These are phyloP conservation scores for Globisporangium sylvaticum DNA, from an alignment of 352 stramenopile species.

Conservation along the genomic window DNA sequence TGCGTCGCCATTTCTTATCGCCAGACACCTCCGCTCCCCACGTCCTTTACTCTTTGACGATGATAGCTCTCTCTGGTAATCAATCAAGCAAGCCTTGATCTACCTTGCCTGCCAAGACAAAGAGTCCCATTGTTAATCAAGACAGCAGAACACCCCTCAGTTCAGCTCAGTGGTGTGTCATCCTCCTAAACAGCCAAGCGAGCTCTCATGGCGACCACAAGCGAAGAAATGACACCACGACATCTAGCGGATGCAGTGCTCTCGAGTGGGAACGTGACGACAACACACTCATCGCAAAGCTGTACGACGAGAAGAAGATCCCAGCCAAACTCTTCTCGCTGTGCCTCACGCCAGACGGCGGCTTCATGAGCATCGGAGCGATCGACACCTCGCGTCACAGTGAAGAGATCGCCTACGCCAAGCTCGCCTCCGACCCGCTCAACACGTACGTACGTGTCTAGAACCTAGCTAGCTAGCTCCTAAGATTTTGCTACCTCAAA, in stretches of 20 bases:
- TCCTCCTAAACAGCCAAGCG: not conserved
- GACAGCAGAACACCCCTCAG: not conserved
- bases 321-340: conserved; percentile 51
- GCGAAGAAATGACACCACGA: not conserved
- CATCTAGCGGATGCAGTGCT: not conserved
- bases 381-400: conserved; percentile 27
- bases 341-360: conserved; percentile 36
- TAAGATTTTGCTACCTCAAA: not conserved
- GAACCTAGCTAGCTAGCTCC: not conserved
- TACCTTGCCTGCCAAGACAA: not conserved
- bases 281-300: conserved; percentile 67
- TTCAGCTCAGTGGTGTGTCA: not conserved
- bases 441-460: conserved; percentile 25
- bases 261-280: not conserved
- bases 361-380: conserved; percentile 31
- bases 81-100: not conserved
- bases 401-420: conserved; percentile 22
- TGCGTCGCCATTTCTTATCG: not conserved
- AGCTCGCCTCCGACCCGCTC: conserved; percentile 14
- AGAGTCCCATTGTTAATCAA: not conserved
- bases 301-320: conserved; percentile 76
- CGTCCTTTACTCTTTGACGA: not conserved
- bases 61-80: not conserved
- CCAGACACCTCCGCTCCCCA: not conserved
- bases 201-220: not conserved